These are phyloP conservation scores for Boletus mariae DNA, from an alignment of 1,284 basidiomycete genomes.

Conservation along the genomic window DNA sequence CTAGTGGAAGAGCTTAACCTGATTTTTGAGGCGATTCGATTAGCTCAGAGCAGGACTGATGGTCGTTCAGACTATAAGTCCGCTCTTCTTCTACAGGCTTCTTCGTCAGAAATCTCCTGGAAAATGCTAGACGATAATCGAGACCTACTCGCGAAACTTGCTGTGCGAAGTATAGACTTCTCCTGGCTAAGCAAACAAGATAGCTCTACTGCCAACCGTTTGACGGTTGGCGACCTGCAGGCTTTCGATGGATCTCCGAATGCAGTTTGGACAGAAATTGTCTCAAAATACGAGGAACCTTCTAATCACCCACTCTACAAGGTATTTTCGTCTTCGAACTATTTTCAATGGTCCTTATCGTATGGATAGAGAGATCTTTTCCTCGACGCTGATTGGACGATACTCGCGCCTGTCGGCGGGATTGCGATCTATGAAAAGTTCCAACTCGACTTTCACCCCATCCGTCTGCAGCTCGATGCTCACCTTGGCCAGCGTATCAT, in stretches of 20 bases:
- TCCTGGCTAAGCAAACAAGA: constrained; percentile 88
- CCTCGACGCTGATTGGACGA: constrained; percentile 72
- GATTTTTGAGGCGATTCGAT: constrained; percentile 86
- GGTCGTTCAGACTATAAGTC: constrained; percentile 75
- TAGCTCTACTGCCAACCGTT: constrained; percentile 79
- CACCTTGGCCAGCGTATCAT: constrained; percentile 79
- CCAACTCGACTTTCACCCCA: constrained; percentile 80
- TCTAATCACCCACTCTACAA: constrained; percentile 64
- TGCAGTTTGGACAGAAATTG: constrained; percentile 86
- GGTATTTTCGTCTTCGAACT: constrained; percentile 36
- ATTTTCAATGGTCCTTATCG: constrained; percentile 7
- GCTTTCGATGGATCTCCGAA: constrained; percentile 87
- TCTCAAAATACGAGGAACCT: constrained; percentile 72
- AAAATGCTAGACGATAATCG: constrained; percentile 81
- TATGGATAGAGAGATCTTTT: constrained; percentile 56
- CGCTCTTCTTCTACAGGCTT: constrained; percentile 78
- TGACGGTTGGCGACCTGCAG: constrained; percentile 75
- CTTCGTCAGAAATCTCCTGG: constrained; percentile 90
- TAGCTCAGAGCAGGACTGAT: constrained; percentile 74
- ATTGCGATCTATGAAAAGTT: constrained; percentile 89
- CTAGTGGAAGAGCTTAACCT: constrained; percentile 81
- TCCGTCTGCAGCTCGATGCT: constrained; percentile 85
- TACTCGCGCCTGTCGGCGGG: constrained; percentile 88
- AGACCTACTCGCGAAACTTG: constrained; percentile 82
- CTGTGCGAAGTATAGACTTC: constrained; percentile 77